phyloP scores from a whole-genome alignment of 352 stramenopile genomes.

The Halophytophthora batemanensis region DNA sequence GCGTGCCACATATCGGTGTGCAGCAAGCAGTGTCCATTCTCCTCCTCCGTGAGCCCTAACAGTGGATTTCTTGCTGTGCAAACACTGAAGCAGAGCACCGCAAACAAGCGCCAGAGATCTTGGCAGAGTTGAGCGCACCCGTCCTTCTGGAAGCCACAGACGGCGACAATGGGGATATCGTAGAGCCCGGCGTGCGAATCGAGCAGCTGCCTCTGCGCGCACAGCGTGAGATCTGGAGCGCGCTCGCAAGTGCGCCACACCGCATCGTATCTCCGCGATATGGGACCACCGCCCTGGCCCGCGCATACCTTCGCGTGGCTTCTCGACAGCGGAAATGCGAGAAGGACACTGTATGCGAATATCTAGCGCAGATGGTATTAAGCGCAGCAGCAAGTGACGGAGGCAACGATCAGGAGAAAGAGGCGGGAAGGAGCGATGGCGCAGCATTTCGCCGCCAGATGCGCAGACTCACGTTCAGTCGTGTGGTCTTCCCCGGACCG shows the following conservation, averaged over 20 bases:
- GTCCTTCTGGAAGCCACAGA: constrained; percentile 11
- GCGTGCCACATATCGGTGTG: neutral
- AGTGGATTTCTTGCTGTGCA: neutral
- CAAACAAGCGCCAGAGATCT: constrained; percentile 23
- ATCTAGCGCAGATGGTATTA: constrained; percentile 23
- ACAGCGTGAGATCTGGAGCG: constrained; percentile 65
- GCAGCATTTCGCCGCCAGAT: constrained; percentile 30
- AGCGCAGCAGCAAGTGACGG: constrained; percentile 8
- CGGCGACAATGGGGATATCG: neutral
- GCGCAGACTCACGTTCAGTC: constrained; percentile 21
- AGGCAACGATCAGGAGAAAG: neutral
- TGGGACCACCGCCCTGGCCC: constrained; percentile 15
- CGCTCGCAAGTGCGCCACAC: constrained; percentile 25
- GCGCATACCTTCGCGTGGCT: constrained; percentile 21
- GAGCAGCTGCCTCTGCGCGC: constrained; percentile 35
- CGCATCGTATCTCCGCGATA: constrained; percentile 5
- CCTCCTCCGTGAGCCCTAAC: too few species aligned
- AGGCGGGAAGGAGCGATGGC: constrained; percentile 1
- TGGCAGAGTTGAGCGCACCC: constrained; percentile 25
- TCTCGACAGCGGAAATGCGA: constrained; percentile 4
- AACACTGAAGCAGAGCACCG: constrained; percentile 32
- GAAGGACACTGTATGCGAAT: constrained; percentile 26
- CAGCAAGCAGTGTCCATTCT: neutral
- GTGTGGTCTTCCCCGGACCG: constrained; percentile 16
- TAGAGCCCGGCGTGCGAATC: constrained; percentile 33